These are phyloP conservation scores for Geotrichum bryndzae DNA, from an alignment of 1,139 yeast genomes.

Conservation along the genomic window DNA sequence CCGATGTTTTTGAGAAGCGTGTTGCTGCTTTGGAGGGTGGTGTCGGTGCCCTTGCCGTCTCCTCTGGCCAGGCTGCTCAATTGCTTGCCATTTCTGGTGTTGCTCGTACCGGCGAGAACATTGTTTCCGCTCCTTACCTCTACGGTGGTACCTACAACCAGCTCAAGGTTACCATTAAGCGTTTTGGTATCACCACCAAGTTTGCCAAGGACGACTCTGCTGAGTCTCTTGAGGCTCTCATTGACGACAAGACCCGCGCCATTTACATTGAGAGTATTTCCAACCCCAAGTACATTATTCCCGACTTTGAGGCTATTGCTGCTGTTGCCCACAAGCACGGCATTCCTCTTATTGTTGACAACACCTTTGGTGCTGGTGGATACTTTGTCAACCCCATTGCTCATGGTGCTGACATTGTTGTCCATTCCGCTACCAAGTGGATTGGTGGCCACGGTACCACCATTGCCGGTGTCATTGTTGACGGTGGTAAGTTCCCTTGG, in stretches of 20 bases:
- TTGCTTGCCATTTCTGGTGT: constrained; percentile 75
- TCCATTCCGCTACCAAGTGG: constrained; percentile 96
- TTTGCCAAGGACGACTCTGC: constrained; percentile 74
- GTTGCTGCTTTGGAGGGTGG: constrained; percentile 92
- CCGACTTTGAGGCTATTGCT: constrained; percentile 76
- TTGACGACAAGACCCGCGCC: constrained; percentile 84
- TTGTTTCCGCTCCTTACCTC: constrained; percentile 77
- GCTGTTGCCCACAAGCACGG: constrained; percentile 83
- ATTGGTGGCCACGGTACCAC: constrained; percentile 97
- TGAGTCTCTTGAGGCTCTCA: constrained; percentile 61
- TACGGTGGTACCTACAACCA: constrained; percentile 97
- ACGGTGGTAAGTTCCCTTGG: constrained; percentile 92
- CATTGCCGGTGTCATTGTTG: constrained; percentile 86
- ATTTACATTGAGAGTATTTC: constrained; percentile 87
- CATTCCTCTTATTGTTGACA: constrained; percentile 88
- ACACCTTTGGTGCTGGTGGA: constrained; percentile 98
- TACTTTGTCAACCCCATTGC: constrained; percentile 77
- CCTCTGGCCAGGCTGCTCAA: constrained; percentile 97
- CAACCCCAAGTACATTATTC: constrained; percentile 88
- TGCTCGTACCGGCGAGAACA: constrained; percentile 85
- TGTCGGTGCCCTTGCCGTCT: constrained; percentile 79
- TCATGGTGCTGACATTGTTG: constrained; percentile 79
- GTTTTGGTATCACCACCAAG: constrained; percentile 77
- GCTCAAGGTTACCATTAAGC: constrained; percentile 84
- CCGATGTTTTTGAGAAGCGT: constrained; percentile 83